Evolutionary conservation across 148 eudicot species (phyloP).

Genomic region (Heliosperma pusillum): DNA sequence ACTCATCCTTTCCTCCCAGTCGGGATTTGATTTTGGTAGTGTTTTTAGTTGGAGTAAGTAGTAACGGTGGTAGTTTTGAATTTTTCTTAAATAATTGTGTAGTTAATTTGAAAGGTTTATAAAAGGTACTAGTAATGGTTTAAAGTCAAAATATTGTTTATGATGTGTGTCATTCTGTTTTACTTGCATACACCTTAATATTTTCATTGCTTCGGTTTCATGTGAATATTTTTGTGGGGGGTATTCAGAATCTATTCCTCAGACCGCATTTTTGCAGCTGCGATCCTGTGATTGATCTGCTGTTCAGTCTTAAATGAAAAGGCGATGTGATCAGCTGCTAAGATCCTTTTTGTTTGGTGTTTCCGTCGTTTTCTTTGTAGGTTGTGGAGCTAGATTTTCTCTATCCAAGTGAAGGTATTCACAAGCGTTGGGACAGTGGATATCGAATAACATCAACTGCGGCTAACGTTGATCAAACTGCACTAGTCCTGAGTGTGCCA

Average conservation of each 20-base stretch:
- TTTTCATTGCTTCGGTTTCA: neutral
- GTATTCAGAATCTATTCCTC: neutral
- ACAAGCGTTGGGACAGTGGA: conserved; percentile 82
- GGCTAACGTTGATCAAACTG: conserved; percentile 77
- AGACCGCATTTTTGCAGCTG: neutral
- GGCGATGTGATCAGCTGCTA: neutral
- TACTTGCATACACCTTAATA: too few relatives aligned
- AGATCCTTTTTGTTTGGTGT: neutral
- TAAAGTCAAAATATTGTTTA: too few relatives aligned
- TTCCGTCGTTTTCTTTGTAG: conserved; percentile 28
- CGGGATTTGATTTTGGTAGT: too few relatives aligned
- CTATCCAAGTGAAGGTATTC: conserved; percentile 90
- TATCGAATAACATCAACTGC: conserved; percentile 76
- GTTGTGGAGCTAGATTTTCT: conserved; percentile 90
- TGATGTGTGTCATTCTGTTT: too few relatives aligned
- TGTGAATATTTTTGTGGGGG: neutral
- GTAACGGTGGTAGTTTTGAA: too few relatives aligned
- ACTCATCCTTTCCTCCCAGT: too few relatives aligned
- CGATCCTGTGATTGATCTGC: neutral
- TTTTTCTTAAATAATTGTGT: too few relatives aligned
- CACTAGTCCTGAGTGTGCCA: conserved; percentile 84
- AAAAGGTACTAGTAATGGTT: too few relatives aligned
- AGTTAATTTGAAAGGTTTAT: too few relatives aligned
- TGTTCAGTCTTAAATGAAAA: neutral
- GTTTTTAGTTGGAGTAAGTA: too few relatives aligned